Evolutionary conservation across 352 stramenopile genomes (phyloP).

Genomic region (Globisporangium uncinulatum): DNA sequence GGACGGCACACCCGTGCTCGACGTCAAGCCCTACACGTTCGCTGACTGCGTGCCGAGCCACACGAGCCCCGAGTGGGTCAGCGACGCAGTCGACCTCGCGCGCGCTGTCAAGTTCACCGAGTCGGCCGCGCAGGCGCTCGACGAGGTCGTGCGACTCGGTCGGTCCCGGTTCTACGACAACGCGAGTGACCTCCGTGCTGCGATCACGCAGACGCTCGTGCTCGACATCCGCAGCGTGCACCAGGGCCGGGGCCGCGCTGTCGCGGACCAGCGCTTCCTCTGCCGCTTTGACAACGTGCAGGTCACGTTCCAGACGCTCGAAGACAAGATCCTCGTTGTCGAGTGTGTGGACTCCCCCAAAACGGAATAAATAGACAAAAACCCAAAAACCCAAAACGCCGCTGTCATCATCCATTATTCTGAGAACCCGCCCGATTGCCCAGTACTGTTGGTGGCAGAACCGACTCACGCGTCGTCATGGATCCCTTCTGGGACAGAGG

Average conservation of each 20-base stretch:
- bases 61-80: slow-evolving; percentile 65
- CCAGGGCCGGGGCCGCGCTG: slow-evolving; percentile 57
- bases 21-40: slow-evolving; percentile 98
- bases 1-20: slow-evolving; percentile 96
- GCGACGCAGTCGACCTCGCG: slow-evolving; percentile 38
- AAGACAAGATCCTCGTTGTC: slow-evolving; percentile 58
- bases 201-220: slow-evolving; percentile 78
- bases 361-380: slow-evolving; percentile 1
- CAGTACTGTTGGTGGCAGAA: too few species aligned
- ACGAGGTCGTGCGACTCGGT: slow-evolving; percentile 31
- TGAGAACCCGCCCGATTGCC: too few species aligned
- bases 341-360: slow-evolving; percentile 34
- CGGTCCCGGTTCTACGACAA: slow-evolving; percentile 60
- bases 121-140: slow-evolving; percentile 32
- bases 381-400: too few species aligned
- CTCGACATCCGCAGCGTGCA: slow-evolving; percentile 82
- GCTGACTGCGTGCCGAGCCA: slow-evolving; percentile 62
- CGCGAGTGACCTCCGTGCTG: slow-evolving; percentile 38
- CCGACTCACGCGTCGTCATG: too few species aligned
- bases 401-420: neutral
- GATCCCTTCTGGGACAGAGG: too few species aligned
- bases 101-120: slow-evolving; percentile 51
- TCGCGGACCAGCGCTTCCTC: slow-evolving; percentile 48
- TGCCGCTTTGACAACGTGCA: slow-evolving; percentile 73
- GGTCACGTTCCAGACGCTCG: slow-evolving; percentile 72